Evolutionary conservation across 2,329 filamentous ascomycete genomes (phyloP).

Genomic region (Epichloe uncinata): DNA sequence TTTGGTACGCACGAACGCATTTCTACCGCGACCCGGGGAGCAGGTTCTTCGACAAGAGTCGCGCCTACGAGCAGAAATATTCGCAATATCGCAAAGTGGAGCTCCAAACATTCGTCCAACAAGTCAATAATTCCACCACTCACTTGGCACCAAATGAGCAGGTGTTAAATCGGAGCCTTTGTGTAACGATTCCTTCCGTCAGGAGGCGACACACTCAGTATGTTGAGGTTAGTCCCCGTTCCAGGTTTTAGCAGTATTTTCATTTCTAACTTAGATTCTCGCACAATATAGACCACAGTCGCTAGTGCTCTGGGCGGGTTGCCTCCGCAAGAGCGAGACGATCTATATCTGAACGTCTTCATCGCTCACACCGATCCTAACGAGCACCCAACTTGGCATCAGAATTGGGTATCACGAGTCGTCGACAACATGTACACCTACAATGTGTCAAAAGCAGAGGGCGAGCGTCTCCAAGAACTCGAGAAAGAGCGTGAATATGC

Average conservation of each 20-base stretch:
- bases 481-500: background rate
- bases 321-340: background rate
- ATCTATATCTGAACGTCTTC: background rate
- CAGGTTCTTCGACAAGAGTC: background rate
- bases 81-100: background rate
- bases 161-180: background rate
- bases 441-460: background rate
- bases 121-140: background rate
- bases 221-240: background rate
- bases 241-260: background rate
- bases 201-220: background rate
- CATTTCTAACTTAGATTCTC: background rate
- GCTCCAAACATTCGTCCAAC: background rate
- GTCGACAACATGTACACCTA: background rate
- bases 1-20: background rate
- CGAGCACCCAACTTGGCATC: background rate
- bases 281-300: background rate
- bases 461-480: background rate
- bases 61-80: constrained; percentile 1
- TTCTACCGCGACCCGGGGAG: background rate
- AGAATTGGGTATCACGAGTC: background rate
- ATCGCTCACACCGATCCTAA: background rate
- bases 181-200: background rate
- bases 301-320: background rate
- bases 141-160: background rate